phyloP scores from a whole-genome alignment of 176 grass and related monocot species.

The Zoysia pacifica region DNA sequence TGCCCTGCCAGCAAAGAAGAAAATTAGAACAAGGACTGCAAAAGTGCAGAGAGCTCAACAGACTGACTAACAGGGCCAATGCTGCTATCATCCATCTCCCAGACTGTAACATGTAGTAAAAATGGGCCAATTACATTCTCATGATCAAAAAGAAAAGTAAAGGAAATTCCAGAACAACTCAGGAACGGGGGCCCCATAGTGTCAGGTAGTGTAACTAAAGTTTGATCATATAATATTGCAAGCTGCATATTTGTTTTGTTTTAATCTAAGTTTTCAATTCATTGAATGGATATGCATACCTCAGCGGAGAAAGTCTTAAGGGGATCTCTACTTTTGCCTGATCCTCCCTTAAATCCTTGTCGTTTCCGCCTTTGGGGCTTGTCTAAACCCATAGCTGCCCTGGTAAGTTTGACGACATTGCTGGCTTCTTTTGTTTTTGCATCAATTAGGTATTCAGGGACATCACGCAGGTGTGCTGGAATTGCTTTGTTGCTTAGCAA shows the following conservation, averaged over 20 bases:
- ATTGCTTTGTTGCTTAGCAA: slow-evolving; percentile 82
- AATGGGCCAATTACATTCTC: not conserved
- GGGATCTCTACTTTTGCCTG: slow-evolving; percentile 75
- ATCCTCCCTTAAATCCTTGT: slow-evolving; percentile 72
- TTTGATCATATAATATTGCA: not conserved
- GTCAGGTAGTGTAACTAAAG: not conserved
- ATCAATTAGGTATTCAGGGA: slow-evolving; percentile 90
- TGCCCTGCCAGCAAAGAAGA: slow-evolving; percentile 56
- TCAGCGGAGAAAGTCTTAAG: slow-evolving; percentile 89
- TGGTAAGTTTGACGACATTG: slow-evolving; percentile 71
- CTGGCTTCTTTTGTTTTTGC: slow-evolving; percentile 85
- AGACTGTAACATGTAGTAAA: slow-evolving; percentile 1
- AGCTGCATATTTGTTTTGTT: not conserved
- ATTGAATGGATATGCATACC: slow-evolving; percentile 47
- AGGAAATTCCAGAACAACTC: not conserved
- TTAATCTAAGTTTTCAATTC: slow-evolving; percentile 8
- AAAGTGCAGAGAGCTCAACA: not conserved
- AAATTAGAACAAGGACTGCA: slow-evolving; percentile 23
- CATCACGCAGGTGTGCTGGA: slow-evolving; percentile 70
- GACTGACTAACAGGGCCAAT: not conserved
- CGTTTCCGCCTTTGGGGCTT: slow-evolving; percentile 51
- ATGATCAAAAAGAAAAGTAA: slow-evolving; percentile 28
- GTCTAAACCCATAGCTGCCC: slow-evolving; percentile 80
- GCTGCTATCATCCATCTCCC: not conserved
- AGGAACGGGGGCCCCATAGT: not conserved